These are phyloP conservation scores for Globisporangium emineosum DNA, from an alignment of 352 stramenopile species.

Conservation along the genomic window DNA sequence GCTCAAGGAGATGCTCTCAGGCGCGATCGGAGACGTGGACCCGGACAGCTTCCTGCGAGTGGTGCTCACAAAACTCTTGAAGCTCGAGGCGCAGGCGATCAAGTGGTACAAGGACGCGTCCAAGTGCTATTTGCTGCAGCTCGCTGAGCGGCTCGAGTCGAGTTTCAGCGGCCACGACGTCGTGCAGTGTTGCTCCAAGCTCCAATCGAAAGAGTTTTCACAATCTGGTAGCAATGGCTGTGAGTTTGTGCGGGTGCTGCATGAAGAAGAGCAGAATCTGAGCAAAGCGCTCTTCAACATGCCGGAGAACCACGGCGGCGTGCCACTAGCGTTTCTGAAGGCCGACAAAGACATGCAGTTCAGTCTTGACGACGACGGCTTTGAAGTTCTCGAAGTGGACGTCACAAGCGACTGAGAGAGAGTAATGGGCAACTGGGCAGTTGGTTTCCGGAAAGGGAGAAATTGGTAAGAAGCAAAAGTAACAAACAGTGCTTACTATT, in stretches of 20 bases:
- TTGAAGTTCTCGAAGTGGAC: slow-evolving; percentile 61
- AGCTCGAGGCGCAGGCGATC: slow-evolving; percentile 64
- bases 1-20: slow-evolving; percentile 48
- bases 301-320: slow-evolving; percentile 69
- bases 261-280: slow-evolving; percentile 47
- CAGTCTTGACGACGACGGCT: slow-evolving; percentile 76
- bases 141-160: slow-evolving; percentile 50
- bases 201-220: slow-evolving; percentile 13
- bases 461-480: background rate
- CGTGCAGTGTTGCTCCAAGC: slow-evolving; percentile 40
- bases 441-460: background rate
- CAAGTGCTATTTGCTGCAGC: slow-evolving; percentile 68
- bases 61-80: slow-evolving; percentile 58
- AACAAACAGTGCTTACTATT: slow-evolving; percentile 4
- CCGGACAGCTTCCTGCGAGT: slow-evolving; percentile 44
- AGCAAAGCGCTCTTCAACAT: slow-evolving; percentile 64
- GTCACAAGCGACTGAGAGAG: background rate
- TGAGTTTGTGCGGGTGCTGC: slow-evolving; percentile 41
- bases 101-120: slow-evolving; percentile 64
- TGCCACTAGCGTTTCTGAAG: slow-evolving; percentile 63
- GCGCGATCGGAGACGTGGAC: slow-evolving; percentile 42
- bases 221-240: slow-evolving; percentile 18
- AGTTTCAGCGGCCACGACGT: slow-evolving; percentile 40
- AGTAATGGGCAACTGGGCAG: background rate
- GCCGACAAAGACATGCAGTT: slow-evolving; percentile 73